Conservation (phyloP, 257 asterid species). For the Salvia rosmarinus region DNA sequence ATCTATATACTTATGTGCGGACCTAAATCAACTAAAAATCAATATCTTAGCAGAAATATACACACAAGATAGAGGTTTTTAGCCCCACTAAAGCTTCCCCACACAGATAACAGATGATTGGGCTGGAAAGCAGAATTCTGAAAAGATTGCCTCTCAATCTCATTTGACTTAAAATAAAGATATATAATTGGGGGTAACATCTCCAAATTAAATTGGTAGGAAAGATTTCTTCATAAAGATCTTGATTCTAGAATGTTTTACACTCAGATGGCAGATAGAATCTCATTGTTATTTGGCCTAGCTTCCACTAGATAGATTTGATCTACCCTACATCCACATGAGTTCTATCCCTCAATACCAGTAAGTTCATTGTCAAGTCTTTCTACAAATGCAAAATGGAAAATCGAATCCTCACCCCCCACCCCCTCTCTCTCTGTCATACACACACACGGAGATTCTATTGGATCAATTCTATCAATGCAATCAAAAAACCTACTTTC, state of each 20-base stretch:
- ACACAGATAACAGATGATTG: neutral
- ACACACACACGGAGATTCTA: neutral
- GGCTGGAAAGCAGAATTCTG: neutral
- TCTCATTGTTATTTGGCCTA: neutral
- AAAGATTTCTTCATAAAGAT: neutral
- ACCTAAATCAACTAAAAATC: neutral
- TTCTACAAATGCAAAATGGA: neutral
- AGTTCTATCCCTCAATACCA: slow-evolving; percentile 1
- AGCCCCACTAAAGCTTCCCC: neutral
- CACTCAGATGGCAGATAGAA: neutral
- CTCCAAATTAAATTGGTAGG: too few relatives aligned
- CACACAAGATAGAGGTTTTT: neutral
- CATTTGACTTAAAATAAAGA: neutral
- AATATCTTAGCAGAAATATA: neutral
- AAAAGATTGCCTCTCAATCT: neutral
- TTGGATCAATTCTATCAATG: slow-evolving; percentile 16
- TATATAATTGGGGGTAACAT: too few relatives aligned
- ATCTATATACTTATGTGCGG: too few relatives aligned
- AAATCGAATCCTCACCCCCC: neutral
- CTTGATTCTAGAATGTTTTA: neutral
- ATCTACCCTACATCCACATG: slow-evolving; percentile 20
- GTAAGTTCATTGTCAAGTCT: neutral
- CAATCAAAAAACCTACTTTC: slow-evolving; percentile 2
- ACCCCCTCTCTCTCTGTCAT: too few relatives aligned
- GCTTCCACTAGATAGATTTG: slow-evolving; percentile 1